Evolutionary conservation across 257 asterid species (phyloP), one percentile per base, ranked within the genome.

Genomic region (Eustoma russellianum): DNA sequence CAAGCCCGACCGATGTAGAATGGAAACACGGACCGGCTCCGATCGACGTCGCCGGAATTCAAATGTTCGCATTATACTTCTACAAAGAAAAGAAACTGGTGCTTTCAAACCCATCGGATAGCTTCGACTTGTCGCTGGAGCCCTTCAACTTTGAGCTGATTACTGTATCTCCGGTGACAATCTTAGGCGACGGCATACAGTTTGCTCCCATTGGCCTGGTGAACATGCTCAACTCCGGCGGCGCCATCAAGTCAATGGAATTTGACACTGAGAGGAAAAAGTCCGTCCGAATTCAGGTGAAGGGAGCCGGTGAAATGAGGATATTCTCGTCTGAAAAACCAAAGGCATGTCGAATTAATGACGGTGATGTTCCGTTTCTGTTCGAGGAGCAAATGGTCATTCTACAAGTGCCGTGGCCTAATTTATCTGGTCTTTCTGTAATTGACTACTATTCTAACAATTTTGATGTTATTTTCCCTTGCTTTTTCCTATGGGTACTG

Each of bases 301-400:
- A 71, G 48, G 96, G 96, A 41, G 56, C 61, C 11, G 97, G 97
- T 15, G 94, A 81, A 59, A 76, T 86, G 93, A 76, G 79, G 74
- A 76, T 53, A 19, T 86, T 34, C 60, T 83, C 96, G 50, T 80
- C 95, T 1, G 64, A 66, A 60, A 81, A 59, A 13, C 94, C 97
- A 5, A 51, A 19, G 50, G 65, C 54, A 6, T 77, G 86, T 51
- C 75, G 54, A 5, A 61, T 83, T 52, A 81, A 77, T 50, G 86
- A 86, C 3, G 57, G 8, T 6, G 65, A 49, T 30, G 85, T 68
- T 45, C 41, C 68, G 2, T 81, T 81, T 38, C 68, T 7, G 59
- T 89, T 81, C 16, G 80, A 69, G 58, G 78, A 59, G 17, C 50
- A 33, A 34, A 74, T 81, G 93, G 82, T 77, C 24, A 60, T 47